Evolutionary conservation across 2,329 filamentous ascomycete genomes (phyloP).

Genomic region (Stagonosporopsis vannaccii): DNA sequence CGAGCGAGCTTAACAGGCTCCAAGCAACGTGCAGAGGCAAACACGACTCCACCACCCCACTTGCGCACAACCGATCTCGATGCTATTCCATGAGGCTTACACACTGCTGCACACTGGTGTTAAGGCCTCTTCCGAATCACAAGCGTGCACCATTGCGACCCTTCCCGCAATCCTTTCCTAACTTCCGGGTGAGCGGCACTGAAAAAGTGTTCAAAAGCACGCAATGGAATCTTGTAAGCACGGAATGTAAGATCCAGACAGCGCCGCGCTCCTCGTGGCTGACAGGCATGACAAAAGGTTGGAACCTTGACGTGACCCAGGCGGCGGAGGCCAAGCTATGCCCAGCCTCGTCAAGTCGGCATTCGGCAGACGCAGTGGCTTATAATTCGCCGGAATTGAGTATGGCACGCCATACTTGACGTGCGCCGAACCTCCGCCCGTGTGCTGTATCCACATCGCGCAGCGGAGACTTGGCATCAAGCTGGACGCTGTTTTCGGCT

Average conservation of each 20-base stretch:
- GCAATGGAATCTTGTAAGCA: conserved; percentile 14
- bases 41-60: conserved; percentile 9
- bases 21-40: not conserved
- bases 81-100: not conserved
- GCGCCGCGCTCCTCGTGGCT: conserved; percentile 1
- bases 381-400: conserved; percentile 27
- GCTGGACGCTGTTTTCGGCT: conserved; percentile 3
- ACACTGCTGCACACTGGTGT: not conserved
- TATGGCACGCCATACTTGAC: conserved; percentile 25
- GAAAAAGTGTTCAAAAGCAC: not conserved
- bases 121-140: too few species aligned
- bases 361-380: conserved; percentile 26
- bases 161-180: not conserved
- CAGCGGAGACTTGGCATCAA: conserved; percentile 36
- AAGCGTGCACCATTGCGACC: not conserved
- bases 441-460: conserved; percentile 23
- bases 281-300: conserved; percentile 7
- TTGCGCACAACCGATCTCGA: conserved; percentile 8
- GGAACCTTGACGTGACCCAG: conserved; percentile 13
- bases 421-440: conserved; percentile 36
- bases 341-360: conserved; percentile 37
- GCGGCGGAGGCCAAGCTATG: conserved; percentile 35
- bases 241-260: conserved; percentile 2
- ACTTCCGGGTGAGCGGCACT: not conserved
- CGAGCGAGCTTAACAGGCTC: not conserved